Conservation (phyloP, 768 basidiomycete species). For the Sarcodon aspratus region DNA sequence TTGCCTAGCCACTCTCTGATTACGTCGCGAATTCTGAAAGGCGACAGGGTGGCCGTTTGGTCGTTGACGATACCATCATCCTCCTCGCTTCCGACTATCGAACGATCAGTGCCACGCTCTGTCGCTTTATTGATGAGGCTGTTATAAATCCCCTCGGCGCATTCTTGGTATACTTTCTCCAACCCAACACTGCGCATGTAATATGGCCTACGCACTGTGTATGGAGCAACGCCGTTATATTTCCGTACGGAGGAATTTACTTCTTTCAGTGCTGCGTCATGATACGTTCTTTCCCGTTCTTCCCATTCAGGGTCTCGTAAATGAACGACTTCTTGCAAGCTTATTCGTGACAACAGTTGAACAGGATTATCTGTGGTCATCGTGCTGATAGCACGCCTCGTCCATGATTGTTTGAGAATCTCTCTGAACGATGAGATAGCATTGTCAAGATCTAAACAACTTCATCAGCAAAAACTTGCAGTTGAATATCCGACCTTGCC, state of each 20-base stretch:
- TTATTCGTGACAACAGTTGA: conserved; percentile 24
- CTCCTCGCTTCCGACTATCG: conserved; percentile 1
- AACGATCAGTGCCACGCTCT: too few relatives aligned
- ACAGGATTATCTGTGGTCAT: conserved; percentile 35
- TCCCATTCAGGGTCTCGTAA: conserved; percentile 66
- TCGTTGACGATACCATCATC: background rate
- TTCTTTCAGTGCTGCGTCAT: conserved; percentile 56
- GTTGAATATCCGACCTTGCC: conserved; percentile 25
- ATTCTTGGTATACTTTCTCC: conserved; percentile 35
- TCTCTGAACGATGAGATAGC: conserved; percentile 52
- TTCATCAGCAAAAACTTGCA: background rate
- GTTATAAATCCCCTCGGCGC: conserved; percentile 38
- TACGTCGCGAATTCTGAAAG: background rate
- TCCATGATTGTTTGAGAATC: conserved; percentile 57
- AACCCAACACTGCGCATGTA: conserved; percentile 49
- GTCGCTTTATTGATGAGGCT: conserved; percentile 16
- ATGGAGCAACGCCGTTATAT: conserved; percentile 75
- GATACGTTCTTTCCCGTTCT: conserved; percentile 51
- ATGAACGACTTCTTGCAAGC: conserved; percentile 22
- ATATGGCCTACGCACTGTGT: conserved; percentile 58
- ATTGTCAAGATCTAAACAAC: conserved; percentile 48
- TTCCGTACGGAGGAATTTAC: conserved; percentile 67
- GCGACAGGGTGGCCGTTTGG: background rate
- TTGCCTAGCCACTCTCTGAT: conserved; percentile 1
- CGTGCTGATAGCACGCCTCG: conserved; percentile 56